Conservation (phyloP, 352 stramenopile species). For the Lagenidium sp. region DNA sequence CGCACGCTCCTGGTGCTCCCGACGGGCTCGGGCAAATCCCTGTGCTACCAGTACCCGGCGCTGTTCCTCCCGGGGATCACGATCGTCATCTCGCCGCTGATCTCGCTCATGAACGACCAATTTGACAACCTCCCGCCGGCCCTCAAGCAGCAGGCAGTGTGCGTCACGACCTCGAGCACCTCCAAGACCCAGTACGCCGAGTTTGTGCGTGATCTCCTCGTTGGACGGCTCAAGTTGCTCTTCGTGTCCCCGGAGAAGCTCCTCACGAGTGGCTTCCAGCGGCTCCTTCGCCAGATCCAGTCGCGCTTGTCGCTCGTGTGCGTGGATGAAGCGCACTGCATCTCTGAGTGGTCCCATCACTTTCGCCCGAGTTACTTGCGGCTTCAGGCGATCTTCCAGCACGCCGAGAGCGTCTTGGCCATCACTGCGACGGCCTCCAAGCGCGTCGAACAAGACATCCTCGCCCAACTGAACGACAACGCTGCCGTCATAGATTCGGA, state of each 20-base stretch:
- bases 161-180: slow-evolving; percentile 34
- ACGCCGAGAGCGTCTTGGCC: slow-evolving; percentile 75
- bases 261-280: slow-evolving; percentile 70
- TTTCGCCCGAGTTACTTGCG: slow-evolving; percentile 87
- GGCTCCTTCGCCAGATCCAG: slow-evolving; percentile 34
- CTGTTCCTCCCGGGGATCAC: slow-evolving; percentile 82
- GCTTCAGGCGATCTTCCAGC: slow-evolving; percentile 38
- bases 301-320: slow-evolving; percentile 75
- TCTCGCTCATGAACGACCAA: slow-evolving; percentile 93
- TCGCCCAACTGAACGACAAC: slow-evolving; percentile 26
- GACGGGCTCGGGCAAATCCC: slow-evolving; percentile 97
- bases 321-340: slow-evolving; percentile 93
- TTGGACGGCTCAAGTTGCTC: slow-evolving; percentile 65
- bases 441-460: slow-evolving; percentile 65
- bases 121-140: slow-evolving; percentile 68
- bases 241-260: slow-evolving; percentile 90
- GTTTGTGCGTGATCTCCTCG: slow-evolving; percentile 56
- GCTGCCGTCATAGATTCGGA: not conserved
- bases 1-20: slow-evolving; percentile 91
- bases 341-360: slow-evolving; percentile 94
- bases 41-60: slow-evolving; percentile 96
- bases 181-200: slow-evolving; percentile 57
- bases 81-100: slow-evolving; percentile 89
- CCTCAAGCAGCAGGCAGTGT: slow-evolving; percentile 45
- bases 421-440: slow-evolving; percentile 90